Conservation (phyloP, 1,284 basidiomycete species). For the Cutaneotrichosporon cavernicola region DNA sequence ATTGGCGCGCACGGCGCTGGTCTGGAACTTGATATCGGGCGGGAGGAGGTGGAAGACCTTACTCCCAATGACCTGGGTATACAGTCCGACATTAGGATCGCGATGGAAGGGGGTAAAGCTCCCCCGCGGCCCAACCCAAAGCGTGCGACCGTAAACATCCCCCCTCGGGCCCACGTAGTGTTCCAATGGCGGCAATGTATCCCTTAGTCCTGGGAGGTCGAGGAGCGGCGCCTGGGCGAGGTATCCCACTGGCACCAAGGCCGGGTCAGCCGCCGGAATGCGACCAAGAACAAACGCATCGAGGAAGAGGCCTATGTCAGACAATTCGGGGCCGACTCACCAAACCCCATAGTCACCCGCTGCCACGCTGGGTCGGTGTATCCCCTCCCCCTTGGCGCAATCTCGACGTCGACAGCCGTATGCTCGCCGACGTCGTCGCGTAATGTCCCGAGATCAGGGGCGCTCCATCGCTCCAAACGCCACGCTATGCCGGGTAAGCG, state of each 20-base stretch:
- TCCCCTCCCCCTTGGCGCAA: slow-evolving; percentile 40
- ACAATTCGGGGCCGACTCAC: slow-evolving; percentile 20
- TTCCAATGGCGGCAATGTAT: slow-evolving; percentile 31
- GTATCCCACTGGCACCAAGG: slow-evolving; percentile 40
- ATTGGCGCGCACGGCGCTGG: slow-evolving; percentile 6
- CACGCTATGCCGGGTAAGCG: slow-evolving; percentile 30
- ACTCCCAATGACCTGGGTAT: slow-evolving; percentile 41
- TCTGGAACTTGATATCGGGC: slow-evolving; percentile 27
- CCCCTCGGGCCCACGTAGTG: slow-evolving; percentile 36
- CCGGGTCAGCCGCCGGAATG: slow-evolving; percentile 35
- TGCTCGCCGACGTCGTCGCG: slow-evolving; percentile 30
- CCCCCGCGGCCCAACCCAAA: slow-evolving; percentile 46
- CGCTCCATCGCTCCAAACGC: slow-evolving; percentile 40
- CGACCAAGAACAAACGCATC: slow-evolving; percentile 45
- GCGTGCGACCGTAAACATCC: slow-evolving; percentile 40
- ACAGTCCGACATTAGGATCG: slow-evolving; percentile 49
- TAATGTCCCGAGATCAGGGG: slow-evolving; percentile 1
- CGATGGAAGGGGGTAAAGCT: slow-evolving; percentile 49
- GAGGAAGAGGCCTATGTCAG: slow-evolving; percentile 39
- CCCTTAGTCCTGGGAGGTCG: slow-evolving; percentile 25
- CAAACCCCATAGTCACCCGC: slow-evolving; percentile 43
- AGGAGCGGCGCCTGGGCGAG: slow-evolving; percentile 47
- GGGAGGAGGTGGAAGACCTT: slow-evolving; percentile 47
- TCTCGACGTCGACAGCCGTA: slow-evolving; percentile 42
- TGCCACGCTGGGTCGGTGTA: slow-evolving; percentile 44